A percentile compares a stretch with the other conserved stretches of the same genome.
phyloP scores from a whole-genome alignment of 805 yeast genomes.

The Candida bentonensis region DNA sequence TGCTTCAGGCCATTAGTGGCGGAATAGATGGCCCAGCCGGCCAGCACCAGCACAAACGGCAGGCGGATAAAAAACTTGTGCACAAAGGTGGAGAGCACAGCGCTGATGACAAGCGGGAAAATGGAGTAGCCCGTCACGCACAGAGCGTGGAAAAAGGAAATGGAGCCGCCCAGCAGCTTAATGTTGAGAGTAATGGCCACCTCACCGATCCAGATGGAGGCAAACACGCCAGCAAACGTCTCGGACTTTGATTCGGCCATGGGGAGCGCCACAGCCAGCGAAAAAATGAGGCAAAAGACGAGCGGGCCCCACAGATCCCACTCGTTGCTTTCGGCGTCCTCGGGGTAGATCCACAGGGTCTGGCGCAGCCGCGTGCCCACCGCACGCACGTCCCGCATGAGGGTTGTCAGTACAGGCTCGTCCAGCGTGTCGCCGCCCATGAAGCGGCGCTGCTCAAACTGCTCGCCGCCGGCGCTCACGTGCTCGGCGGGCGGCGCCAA shows the following conservation, averaged over 20 bases:
- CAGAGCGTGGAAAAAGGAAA: constrained; percentile 53
- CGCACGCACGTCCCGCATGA: constrained; percentile 32
- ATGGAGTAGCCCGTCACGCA: constrained; percentile 58
- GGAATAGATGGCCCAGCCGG: constrained; percentile 51
- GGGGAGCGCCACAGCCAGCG: constrained; percentile 33
- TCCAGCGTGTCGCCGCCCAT: constrained; percentile 61
- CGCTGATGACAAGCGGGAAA: constrained; percentile 49
- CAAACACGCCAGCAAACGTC: constrained; percentile 51
- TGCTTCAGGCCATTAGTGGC: constrained; percentile 45
- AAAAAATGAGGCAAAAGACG: constrained; percentile 41
- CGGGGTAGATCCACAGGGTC: constrained; percentile 28
- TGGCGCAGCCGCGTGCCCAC: constrained; percentile 30
- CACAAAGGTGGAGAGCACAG: constrained; percentile 35
- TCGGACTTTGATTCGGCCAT: constrained; percentile 32
- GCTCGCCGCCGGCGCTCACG: constrained; percentile 15
- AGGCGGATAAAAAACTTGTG: constrained; percentile 36
- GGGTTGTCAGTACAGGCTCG: constrained; percentile 49
- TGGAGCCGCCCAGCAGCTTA: constrained; percentile 45
- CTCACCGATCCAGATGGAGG: constrained; percentile 50
- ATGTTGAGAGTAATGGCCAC: constrained; percentile 49
- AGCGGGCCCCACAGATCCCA: constrained; percentile 52
- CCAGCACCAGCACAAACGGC: constrained; percentile 30
- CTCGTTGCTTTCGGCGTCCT: constrained; percentile 12
- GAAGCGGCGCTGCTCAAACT: constrained; percentile 33
- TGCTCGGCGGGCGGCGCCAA: constrained; percentile 7